Evolutionary conservation across 441 rosid species (phyloP), one percentile per base, ranked within the genome.

Genomic region (Geranium incanum): DNA sequence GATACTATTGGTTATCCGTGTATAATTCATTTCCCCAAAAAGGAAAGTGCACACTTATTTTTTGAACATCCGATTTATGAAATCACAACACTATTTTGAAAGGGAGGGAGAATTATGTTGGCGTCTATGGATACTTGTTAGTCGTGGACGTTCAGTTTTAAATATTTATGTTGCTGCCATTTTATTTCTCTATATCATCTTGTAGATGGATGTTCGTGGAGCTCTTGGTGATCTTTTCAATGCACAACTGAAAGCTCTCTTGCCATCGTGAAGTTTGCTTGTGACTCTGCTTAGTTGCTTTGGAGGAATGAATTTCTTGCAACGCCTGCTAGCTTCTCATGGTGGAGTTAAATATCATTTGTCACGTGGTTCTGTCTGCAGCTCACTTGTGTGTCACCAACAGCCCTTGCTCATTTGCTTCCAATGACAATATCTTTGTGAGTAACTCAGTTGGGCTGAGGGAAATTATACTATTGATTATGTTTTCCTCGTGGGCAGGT

Each of bases 161-260:
- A 0, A 52, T 52, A 4, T 52, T 52, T n/a, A 50, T 13, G 19
- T n/a, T 52, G 19, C 60, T 52, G 33, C 33, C 33, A 1, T 9
- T 59, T 6, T 16, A 3, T 60, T 67, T 3, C 18, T 33, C 21
- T 18, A n/a, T 36, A 7, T 70, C 11, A 59, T 71, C 68, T 13
- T 80, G 74, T 86, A 95, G 99, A 87, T 91, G 97, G 98, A 89
- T 71, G 90, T 95, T 76, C 91, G 98, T 12, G 97, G 95, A 73
- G 97, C 97, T 13, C 85, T 93, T 36, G 98, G 89, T 21, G 87
- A 93, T 78, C 98, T 93, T 71, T 95, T 93, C 86, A 83, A 82
- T 80, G 76, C 86, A 76, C 99, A 95, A 75, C 77, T 93, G 84
- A 89, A 88, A 85, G 85, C 92, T 64, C 87, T 95, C 67, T 77